Conservation (phyloP, 225 moss, liverwort and hornwort species). For the Takakia lepidozioides region DNA sequence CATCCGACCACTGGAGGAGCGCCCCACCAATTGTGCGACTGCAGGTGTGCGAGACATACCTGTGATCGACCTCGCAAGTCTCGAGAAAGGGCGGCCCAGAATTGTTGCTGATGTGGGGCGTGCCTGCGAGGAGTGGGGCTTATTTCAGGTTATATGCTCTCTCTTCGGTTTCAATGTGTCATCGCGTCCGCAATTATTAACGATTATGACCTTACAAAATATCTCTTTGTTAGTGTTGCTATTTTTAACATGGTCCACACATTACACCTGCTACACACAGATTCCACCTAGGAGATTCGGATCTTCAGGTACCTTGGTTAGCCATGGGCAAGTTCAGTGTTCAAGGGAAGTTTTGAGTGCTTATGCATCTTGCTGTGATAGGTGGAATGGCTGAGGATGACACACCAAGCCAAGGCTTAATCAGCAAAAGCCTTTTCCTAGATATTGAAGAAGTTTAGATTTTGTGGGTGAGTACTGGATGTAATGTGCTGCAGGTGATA, state of each 20-base stretch:
- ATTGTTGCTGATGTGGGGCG: conserved; percentile 53
- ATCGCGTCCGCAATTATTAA: neutral
- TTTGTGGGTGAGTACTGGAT: neutral
- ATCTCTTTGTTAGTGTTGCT: neutral
- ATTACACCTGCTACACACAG: no score
- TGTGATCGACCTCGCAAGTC: conserved; percentile 55
- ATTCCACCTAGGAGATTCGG: no score
- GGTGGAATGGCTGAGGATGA: no score
- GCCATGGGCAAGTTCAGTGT: no score
- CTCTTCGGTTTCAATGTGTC: neutral
- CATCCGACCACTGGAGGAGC: conserved; percentile 67
- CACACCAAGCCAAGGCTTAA: neutral
- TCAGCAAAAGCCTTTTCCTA: neutral
- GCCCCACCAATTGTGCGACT: conserved; percentile 20
- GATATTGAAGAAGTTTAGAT: neutral
- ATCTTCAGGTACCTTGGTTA: no score
- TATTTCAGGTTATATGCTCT: conserved; percentile 72
- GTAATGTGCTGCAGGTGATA: conserved; percentile 33
- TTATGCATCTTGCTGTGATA: no score
- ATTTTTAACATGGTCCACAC: no score
- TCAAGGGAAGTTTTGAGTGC: no score
- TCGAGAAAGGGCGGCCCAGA: conserved; percentile 16
- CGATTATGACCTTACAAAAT: neutral
- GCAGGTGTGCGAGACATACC: conserved; percentile 34
- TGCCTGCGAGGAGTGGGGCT: conserved; percentile 84